phyloP scores from a whole-genome alignment of 257 asterid genomes.

The Ehretia macrophylla region DNA sequence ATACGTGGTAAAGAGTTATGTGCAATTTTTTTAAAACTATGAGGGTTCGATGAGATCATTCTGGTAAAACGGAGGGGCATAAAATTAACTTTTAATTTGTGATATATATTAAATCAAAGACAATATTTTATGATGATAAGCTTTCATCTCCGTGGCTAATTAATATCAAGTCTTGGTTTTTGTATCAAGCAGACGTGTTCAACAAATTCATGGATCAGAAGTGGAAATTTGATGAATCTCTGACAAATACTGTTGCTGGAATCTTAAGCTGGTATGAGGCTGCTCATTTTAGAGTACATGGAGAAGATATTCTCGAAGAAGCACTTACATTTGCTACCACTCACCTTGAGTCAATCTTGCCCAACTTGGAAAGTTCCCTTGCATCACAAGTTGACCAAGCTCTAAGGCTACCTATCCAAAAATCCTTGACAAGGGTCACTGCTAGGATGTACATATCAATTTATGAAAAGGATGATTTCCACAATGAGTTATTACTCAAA shows the following conservation, averaged over 20 bases:
- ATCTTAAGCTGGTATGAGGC: conserved; percentile 14
- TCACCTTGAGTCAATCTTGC: conserved; percentile 1
- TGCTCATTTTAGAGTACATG: conserved; percentile 8
- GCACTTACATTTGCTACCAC: conserved; percentile 7
- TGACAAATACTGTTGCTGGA: not conserved
- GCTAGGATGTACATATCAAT: not conserved
- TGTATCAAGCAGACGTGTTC: conserved; percentile 10
- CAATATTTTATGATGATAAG: too few species aligned
- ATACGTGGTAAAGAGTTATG: too few species aligned
- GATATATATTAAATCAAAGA: too few species aligned
- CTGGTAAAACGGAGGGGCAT: too few species aligned
- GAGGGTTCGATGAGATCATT: too few species aligned
- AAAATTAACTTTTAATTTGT: too few species aligned
- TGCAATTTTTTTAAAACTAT: too few species aligned
- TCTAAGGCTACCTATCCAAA: conserved; percentile 1
- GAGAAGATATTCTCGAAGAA: conserved; percentile 13
- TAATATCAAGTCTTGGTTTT: too few species aligned
- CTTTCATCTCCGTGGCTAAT: too few species aligned
- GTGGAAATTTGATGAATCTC: not conserved
- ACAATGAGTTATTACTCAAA: not conserved
- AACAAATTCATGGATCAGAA: not conserved
- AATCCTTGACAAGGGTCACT: not conserved
- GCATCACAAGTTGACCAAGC: conserved; percentile 9
- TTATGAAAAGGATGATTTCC: not conserved
- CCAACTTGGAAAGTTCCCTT: not conserved